A percentile compares a stretch with the other conserved stretches of the same genome.
phyloP scores from a whole-genome alignment of 2,329 filamentous ascomycete species.

The Nothophaeocryptopus gaeumannii region DNA sequence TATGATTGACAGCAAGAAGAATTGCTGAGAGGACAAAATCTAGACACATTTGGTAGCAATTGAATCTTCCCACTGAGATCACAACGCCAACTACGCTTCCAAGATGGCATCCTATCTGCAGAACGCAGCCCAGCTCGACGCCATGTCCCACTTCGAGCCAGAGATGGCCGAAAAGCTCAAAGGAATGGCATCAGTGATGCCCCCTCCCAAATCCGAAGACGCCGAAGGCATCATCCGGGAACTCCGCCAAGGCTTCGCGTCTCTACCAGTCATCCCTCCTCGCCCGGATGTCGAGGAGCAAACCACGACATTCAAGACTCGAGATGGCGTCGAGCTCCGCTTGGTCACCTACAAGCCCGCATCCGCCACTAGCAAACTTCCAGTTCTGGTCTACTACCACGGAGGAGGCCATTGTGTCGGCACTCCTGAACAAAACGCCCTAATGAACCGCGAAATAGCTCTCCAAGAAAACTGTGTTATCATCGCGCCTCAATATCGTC shows the following conservation, averaged over 20 bases:
- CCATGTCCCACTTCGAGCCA: slow-evolving; percentile 8
- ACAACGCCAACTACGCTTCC: not conserved
- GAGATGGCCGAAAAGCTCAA: slow-evolving; percentile 8
- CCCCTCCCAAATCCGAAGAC: not conserved
- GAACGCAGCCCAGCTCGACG: slow-evolving; percentile 4
- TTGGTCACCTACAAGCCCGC: slow-evolving; percentile 15
- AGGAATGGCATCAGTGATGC: slow-evolving; percentile 1
- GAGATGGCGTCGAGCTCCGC: slow-evolving; percentile 13
- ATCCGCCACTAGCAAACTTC: not conserved
- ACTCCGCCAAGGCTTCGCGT: slow-evolving; percentile 7
- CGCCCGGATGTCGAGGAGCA: slow-evolving; percentile 5
- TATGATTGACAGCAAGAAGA: too few species aligned
- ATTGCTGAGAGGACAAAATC: too few species aligned
- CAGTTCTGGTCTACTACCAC: slow-evolving; percentile 18
- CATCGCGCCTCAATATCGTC: slow-evolving; percentile 38
- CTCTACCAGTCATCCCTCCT: slow-evolving; percentile 1
- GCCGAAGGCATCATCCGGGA: slow-evolving; percentile 6
- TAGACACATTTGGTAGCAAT: too few species aligned
- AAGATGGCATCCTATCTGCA: not conserved
- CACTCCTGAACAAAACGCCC: slow-evolving; percentile 11
- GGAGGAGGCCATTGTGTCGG: slow-evolving; percentile 18
- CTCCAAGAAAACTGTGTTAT: slow-evolving; percentile 12
- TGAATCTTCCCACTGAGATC: too few species aligned
- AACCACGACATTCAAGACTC: slow-evolving; percentile 10
- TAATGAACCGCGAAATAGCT: slow-evolving; percentile 11